A percentile compares a stretch with the other conserved stretches of the same genome.
Conservation (phyloP, 2,329 filamentous ascomycete species). For the Alternaria solani region DNA sequence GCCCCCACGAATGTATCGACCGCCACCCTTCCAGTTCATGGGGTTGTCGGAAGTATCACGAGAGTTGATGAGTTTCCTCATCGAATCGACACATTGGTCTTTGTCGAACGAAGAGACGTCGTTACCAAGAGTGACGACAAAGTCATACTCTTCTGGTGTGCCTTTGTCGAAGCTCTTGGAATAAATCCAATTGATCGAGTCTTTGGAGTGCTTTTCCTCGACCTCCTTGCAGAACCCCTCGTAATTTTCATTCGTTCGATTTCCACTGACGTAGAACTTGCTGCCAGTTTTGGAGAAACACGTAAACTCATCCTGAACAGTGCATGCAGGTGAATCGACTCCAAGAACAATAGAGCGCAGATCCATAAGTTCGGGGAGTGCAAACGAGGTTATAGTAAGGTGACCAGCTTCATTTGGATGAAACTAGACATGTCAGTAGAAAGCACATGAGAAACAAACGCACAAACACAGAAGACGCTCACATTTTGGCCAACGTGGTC, state of each 20-base stretch:
- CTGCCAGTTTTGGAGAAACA: constrained; percentile 1
- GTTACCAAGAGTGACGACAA: neutral
- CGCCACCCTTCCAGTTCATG: constrained; percentile 12
- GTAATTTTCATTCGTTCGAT: neutral
- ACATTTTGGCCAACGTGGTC: constrained; percentile 5
- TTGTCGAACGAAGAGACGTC: neutral
- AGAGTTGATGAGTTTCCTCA: constrained; percentile 5
- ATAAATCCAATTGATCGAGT: constrained; percentile 5
- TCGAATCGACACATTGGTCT: constrained; percentile 1
- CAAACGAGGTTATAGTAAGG: constrained; percentile 10
- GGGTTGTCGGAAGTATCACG: constrained; percentile 6
- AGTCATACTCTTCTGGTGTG: constrained; percentile 4
- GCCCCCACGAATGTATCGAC: neutral
- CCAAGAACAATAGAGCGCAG: constrained; percentile 10
- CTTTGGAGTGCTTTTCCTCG: neutral
- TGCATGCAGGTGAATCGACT: constrained; percentile 2
- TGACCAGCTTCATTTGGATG: constrained; percentile 10
- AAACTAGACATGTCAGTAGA: constrained; percentile 1
- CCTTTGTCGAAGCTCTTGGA: neutral
- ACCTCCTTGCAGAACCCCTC: constrained; percentile 1
- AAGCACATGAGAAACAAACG: too few relatives aligned
- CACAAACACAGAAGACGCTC: too few relatives aligned
- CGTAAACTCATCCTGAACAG: neutral
- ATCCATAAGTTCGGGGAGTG: constrained; percentile 13
- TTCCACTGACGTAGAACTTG: constrained; percentile 5